A percentile compares a stretch with the other conserved stretches of the same genome.
phyloP scores from a whole-genome alignment of 2,329 filamentous ascomycete genomes.

The Botryotinia convoluta region DNA sequence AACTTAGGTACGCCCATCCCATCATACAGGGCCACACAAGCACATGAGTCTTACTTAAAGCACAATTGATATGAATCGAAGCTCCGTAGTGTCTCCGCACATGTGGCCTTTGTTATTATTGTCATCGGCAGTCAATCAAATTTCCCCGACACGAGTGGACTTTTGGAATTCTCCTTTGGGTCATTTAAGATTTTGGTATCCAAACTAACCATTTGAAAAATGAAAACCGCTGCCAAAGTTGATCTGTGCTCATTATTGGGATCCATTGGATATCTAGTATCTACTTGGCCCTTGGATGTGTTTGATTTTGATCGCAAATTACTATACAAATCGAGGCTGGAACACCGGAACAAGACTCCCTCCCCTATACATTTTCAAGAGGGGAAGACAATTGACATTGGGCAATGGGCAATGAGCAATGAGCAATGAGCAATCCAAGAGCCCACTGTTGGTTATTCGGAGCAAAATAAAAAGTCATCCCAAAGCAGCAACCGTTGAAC shows the following conservation, averaged over 20 bases:
- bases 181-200: not conserved
- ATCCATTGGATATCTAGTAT: not conserved
- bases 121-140: conserved; percentile 12
- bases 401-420: not conserved
- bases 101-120: conserved; percentile 7
- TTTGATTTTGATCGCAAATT: conserved; percentile 12
- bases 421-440: not conserved
- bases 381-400: not conserved
- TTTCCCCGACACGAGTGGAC: not conserved
- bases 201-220: not conserved
- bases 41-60: not conserved
- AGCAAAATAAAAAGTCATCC: not conserved
- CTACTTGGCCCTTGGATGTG: not conserved
- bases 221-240: not conserved
- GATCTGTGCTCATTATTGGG: conserved; percentile 5
- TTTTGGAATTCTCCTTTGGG: not conserved
- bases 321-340: conserved; percentile 1
- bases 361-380: not conserved
- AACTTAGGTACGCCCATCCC: not conserved
- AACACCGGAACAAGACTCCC: not conserved
- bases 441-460: not conserved
- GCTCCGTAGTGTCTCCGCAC: conserved; percentile 2
- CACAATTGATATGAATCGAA: not conserved
- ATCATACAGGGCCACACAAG: not conserved
- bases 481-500: not conserved